phyloP scores from a whole-genome alignment of 169 alveolate species.

The Eimeria necatrix region DNA sequence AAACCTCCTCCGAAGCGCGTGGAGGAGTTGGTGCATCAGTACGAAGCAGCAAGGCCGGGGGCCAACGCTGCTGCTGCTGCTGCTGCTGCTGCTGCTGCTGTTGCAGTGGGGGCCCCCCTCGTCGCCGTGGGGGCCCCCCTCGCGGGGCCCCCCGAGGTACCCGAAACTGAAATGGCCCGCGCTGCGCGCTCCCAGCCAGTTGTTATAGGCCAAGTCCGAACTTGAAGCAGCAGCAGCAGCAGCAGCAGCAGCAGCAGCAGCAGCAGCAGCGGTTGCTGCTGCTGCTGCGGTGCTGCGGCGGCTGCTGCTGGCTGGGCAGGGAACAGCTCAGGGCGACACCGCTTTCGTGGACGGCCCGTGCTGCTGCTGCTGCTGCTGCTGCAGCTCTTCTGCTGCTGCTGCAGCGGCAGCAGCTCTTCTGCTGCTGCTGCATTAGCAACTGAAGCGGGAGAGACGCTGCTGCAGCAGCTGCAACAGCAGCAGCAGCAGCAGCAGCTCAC shows the following conservation, averaged over 20 bases:
- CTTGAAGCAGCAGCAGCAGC: background rate
- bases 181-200: background rate
- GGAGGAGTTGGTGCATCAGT: background rate
- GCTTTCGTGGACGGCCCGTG: background rate
- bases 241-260: background rate
- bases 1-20: background rate
- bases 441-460: too few relatives aligned
- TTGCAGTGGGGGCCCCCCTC: background rate
- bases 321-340: too few relatives aligned
- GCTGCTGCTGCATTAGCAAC: too few relatives aligned
- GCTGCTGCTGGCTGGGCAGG: background rate
- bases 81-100: background rate
- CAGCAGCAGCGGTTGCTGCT: too few relatives aligned
- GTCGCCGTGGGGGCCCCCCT: background rate
- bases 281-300: too few relatives aligned
- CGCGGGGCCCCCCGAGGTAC: background rate
- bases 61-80: background rate
- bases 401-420: too few relatives aligned
- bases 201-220: background rate
- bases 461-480: too few relatives aligned
- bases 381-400: too few relatives aligned
- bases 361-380: constrained; percentile 5
- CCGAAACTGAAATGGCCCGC: background rate
- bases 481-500: too few relatives aligned
- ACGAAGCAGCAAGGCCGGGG: background rate